Conservation (phyloP, 2,329 filamentous ascomycete species). For the Fusarium oligoseptatum region DNA sequence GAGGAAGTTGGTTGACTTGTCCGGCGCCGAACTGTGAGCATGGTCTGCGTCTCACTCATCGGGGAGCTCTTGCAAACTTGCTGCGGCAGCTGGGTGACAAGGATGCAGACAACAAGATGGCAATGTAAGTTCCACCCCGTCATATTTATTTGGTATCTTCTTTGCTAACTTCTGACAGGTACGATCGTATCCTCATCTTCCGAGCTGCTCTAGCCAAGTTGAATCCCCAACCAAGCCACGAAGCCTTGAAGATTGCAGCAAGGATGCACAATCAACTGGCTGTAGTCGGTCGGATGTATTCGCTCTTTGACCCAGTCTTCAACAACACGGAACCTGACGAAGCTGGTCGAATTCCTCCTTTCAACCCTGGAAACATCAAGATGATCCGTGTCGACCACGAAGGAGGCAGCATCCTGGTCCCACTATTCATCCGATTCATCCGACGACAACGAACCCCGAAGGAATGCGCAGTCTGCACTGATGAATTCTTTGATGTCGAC, state of each 20-base stretch:
- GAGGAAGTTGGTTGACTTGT: not conserved
- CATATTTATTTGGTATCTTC: fast-evolving
- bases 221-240: not conserved
- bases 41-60: not conserved
- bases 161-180: not conserved
- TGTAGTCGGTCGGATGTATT: not conserved
- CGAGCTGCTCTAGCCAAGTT: not conserved
- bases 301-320: slow-evolving; percentile 1
- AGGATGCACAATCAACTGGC: not conserved
- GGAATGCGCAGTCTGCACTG: slow-evolving; percentile 17
- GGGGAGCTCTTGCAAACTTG: slow-evolving; percentile 1
- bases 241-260: not conserved
- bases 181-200: slow-evolving; percentile 3
- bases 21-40: not conserved
- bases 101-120: slow-evolving; percentile 2
- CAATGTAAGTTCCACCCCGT: not conserved
- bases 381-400: slow-evolving; percentile 6
- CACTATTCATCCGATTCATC: slow-evolving; percentile 11
- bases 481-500: slow-evolving; percentile 12
- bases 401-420: not conserved
- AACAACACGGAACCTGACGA: not conserved
- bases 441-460: not conserved
- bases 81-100: slow-evolving; percentile 1
- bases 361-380: not conserved
- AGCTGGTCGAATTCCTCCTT: not conserved